phyloP scores from a whole-genome alignment of 257 asterid species.

The Buddleja alternifolia region DNA sequence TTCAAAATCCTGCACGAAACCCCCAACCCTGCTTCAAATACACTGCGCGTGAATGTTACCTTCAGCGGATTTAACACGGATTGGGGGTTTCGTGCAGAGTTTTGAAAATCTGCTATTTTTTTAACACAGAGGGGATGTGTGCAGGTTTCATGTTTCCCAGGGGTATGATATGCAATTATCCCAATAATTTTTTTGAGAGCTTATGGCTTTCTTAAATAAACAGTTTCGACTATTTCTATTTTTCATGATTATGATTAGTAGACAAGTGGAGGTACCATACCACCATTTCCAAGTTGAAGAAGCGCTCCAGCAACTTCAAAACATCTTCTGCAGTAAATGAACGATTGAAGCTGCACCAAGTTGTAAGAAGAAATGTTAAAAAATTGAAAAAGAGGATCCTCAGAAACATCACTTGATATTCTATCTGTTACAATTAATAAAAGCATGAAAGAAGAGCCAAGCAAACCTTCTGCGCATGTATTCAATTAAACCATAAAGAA shows the following conservation, averaged over 20 bases:
- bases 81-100: too few species aligned
- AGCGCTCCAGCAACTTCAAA: constrained; percentile 83
- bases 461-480: constrained; percentile 73
- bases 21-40: too few species aligned
- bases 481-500: constrained; percentile 57
- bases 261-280: constrained; percentile 41
- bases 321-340: constrained; percentile 79
- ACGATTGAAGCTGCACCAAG: constrained; percentile 68
- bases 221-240: neutral
- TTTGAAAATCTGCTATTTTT: too few species aligned
- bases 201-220: neutral
- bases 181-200: too few species aligned
- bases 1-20: too few species aligned
- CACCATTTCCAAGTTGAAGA: constrained; percentile 95
- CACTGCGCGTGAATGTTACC: too few species aligned
- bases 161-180: too few species aligned
- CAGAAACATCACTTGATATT: constrained; percentile 3
- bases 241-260: neutral
- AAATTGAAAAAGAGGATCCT: neutral
- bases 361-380: neutral
- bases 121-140: too few species aligned
- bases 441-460: constrained; percentile 7
- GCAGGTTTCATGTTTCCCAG: too few species aligned
- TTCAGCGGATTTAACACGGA: too few species aligned
- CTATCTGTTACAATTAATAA: constrained; percentile 2